These are phyloP conservation scores for Solanum sejunctum DNA, from an alignment of 257 asterid species.

Conservation along the genomic window DNA sequence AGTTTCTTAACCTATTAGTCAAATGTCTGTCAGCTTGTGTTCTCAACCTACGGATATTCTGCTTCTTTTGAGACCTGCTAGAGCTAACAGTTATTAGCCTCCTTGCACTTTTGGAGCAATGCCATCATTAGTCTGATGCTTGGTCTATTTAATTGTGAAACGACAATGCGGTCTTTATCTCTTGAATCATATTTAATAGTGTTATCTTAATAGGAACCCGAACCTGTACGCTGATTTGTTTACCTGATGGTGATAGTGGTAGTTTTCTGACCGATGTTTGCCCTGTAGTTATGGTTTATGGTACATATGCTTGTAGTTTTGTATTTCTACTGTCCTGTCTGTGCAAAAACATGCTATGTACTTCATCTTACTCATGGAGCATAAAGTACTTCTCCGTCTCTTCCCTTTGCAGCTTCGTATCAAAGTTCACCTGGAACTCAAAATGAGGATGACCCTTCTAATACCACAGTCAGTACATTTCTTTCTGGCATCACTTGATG, in stretches of 20 bases:
- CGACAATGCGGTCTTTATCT: neutral
- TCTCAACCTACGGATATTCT: neutral
- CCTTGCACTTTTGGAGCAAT: neutral
- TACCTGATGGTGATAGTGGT: neutral
- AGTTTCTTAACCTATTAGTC: neutral
- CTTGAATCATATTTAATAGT: neutral
- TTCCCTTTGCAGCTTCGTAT: slow-evolving; percentile 48
- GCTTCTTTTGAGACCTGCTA: neutral
- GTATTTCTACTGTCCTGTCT: neutral
- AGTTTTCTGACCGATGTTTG: neutral
- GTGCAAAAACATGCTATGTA: neutral
- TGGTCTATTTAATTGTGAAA: neutral
- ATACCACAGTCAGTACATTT: slow-evolving; percentile 63
- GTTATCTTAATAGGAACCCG: neutral
- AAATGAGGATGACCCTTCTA: slow-evolving; percentile 82
- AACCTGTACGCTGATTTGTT: neutral
- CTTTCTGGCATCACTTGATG: neutral
- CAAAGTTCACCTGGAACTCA: slow-evolving; percentile 57
- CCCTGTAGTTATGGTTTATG: neutral
- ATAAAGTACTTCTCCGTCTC: neutral
- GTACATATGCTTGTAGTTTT: neutral
- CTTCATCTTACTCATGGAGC: neutral
- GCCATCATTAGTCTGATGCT: neutral
- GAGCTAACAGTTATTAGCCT: neutral
- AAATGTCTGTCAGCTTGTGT: neutral